These are phyloP conservation scores for Pseudozyma thailandica DNA, from an alignment of 1,284 basidiomycete genomes.

Conservation along the genomic window DNA sequence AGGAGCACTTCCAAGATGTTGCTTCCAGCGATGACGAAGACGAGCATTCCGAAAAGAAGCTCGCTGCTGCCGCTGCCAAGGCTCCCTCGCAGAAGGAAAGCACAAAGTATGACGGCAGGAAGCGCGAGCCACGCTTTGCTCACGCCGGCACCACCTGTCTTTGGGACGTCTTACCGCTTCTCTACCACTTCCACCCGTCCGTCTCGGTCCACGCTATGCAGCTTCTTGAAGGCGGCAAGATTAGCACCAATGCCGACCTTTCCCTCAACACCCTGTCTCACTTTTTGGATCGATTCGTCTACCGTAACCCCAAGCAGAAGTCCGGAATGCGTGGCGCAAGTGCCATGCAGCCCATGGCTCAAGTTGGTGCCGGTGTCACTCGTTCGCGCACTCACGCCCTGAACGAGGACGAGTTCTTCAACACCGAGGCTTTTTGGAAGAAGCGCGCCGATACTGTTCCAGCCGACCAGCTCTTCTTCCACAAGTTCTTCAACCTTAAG, in stretches of 20 bases:
- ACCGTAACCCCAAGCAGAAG: slow-evolving; percentile 93
- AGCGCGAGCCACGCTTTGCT: slow-evolving; percentile 90
- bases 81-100: slow-evolving; percentile 2
- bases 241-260: slow-evolving; percentile 87
- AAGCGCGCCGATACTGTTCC: slow-evolving; percentile 80
- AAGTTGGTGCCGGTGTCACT: slow-evolving; percentile 74
- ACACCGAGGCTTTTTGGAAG: slow-evolving; percentile 82
- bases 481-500: slow-evolving; percentile 64
- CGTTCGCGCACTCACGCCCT: slow-evolving; percentile 75
- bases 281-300: slow-evolving; percentile 89
- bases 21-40: slow-evolving; percentile 59
- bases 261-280: slow-evolving; percentile 91
- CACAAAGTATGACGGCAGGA: slow-evolving; percentile 69
- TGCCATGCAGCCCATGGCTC: slow-evolving; percentile 83
- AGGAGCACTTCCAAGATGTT: slow-evolving; percentile 72
- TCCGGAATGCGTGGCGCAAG: slow-evolving; percentile 79
- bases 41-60: slow-evolving; percentile 34
- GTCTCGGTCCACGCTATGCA: slow-evolving; percentile 90
- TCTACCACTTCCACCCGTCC: slow-evolving; percentile 90
- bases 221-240: slow-evolving; percentile 75
- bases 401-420: slow-evolving; percentile 73
- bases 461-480: slow-evolving; percentile 75
- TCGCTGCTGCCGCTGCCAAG: slow-evolving; percentile 19
- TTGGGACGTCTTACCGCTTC: slow-evolving; percentile 71
- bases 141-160: slow-evolving; percentile 77